A percentile compares a stretch with the other conserved stretches of the same genome.
These are phyloP conservation scores for Cinchona pubescens DNA, from an alignment of 257 asterid genomes.

Conservation along the genomic window DNA sequence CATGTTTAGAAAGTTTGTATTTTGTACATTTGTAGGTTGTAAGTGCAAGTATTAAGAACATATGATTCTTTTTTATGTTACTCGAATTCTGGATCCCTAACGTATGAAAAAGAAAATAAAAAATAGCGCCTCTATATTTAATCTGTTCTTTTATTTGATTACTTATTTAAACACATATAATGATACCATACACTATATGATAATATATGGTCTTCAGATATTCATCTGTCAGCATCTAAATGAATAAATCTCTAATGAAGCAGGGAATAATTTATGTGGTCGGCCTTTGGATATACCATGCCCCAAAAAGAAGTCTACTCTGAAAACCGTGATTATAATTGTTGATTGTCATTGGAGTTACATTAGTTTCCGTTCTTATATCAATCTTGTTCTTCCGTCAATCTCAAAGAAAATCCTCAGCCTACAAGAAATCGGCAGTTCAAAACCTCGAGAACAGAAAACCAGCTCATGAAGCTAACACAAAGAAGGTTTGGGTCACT, in stretches of 20 bases:
- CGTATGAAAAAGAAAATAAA: too few relatives aligned
- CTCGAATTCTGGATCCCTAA: too few relatives aligned
- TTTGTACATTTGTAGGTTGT: too few relatives aligned
- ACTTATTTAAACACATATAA: too few relatives aligned
- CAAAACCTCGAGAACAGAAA: conserved; percentile 20
- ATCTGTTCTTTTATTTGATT: too few relatives aligned
- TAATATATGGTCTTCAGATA: too few relatives aligned
- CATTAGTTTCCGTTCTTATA: conserved; percentile 20
- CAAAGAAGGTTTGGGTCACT: not conserved
- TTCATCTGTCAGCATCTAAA: not conserved
- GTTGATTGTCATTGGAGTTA: conserved; percentile 25
- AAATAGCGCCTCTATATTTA: too few relatives aligned
- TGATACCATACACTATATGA: too few relatives aligned
- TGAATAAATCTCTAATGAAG: not conserved
- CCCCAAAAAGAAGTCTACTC: conserved; percentile 29
- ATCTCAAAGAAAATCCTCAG: conserved; percentile 24
- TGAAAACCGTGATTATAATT: conserved; percentile 26
- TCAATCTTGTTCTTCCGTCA: conserved; percentile 20
- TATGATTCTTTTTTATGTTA: too few relatives aligned
- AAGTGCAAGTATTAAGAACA: too few relatives aligned
- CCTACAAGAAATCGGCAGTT: conserved; percentile 30
- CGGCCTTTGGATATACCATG: conserved; percentile 46
- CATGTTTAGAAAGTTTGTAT: too few relatives aligned
- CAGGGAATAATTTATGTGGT: conserved; percentile 70
- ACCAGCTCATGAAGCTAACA: not conserved